phyloP scores from a whole-genome alignment of 208 protist genomes.

The Trypanosoma platydactyli region DNA sequence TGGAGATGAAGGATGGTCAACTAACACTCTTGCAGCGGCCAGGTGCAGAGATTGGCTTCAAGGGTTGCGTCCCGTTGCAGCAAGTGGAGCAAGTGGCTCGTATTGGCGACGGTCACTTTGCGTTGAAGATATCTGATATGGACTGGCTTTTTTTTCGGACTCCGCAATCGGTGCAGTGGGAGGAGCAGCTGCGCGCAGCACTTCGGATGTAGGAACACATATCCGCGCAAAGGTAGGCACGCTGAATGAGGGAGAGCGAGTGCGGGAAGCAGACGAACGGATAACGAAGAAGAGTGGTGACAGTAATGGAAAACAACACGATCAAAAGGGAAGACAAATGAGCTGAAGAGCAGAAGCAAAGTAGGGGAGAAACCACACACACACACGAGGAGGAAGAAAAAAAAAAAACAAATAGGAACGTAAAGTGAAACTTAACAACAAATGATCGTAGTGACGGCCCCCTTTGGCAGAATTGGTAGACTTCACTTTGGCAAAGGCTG shows the following conservation, averaged over 20 bases:
- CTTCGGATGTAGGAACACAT: slow-evolving; percentile 9
- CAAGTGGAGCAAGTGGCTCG: slow-evolving; percentile 32
- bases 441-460: no score
- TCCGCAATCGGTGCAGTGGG: slow-evolving; percentile 28
- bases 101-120: slow-evolving; percentile 19
- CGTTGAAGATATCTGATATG: slow-evolving; percentile 25
- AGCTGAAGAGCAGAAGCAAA: no score
- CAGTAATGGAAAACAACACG: no score
- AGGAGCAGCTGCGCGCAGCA: slow-evolving; percentile 18
- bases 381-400: not conserved
- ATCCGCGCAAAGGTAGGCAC: not conserved
- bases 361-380: not conserved
- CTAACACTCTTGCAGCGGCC: slow-evolving; percentile 12
- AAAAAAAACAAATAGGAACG: not conserved
- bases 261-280: not conserved
- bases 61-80: slow-evolving; percentile 18
- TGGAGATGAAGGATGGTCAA: slow-evolving; percentile 10
- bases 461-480: no score
- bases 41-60: slow-evolving; percentile 1
- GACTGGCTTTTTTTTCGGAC: slow-evolving; percentile 34
- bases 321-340: not conserved
- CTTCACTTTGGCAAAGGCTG: no score
- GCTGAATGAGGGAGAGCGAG: not conserved
- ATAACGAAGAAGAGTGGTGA: no score
- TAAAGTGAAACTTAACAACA: no score